Conservation (phyloP, 2,329 filamentous ascomycete genomes). For the Balansia obtecta region DNA sequence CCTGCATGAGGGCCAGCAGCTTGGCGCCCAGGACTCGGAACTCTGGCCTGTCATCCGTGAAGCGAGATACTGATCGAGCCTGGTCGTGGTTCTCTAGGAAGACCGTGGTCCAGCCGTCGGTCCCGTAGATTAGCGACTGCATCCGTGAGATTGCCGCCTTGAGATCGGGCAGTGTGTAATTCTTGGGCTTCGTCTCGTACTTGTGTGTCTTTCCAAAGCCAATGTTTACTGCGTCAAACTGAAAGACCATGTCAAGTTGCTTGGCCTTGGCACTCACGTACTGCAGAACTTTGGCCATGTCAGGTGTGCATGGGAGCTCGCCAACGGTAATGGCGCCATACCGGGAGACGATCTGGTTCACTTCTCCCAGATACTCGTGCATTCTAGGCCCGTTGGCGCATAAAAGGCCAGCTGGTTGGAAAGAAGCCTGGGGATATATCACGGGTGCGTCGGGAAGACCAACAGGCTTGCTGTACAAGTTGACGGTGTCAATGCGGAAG, state of each 20-base stretch:
- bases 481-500: conserved; percentile 65
- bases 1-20: conserved; percentile 43
- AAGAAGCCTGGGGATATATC: conserved; percentile 29
- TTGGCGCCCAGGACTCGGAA: conserved; percentile 39
- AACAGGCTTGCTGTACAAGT: conserved; percentile 55
- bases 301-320: conserved; percentile 52
- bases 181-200: conserved; percentile 34
- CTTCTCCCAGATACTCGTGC: conserved; percentile 55
- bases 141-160: conserved; percentile 35
- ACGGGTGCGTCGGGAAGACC: conserved; percentile 46
- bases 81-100: conserved; percentile 58
- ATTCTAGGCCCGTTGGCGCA: conserved; percentile 58
- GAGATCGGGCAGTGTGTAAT: conserved; percentile 34
- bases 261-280: conserved; percentile 47
- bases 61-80: conserved; percentile 43
- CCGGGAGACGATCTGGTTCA: conserved; percentile 45
- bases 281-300: conserved; percentile 41
- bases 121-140: conserved; percentile 38
- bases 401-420: conserved; percentile 41
- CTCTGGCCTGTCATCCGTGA: conserved; percentile 34
- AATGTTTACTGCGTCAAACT: conserved; percentile 51
- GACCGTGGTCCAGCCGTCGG: conserved; percentile 49
- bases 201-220: conserved; percentile 39
- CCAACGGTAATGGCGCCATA: conserved; percentile 62
- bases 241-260: conserved; percentile 59